Percentiles rank a stretch among this genome's conserved stretches.
These are phyloP conservation scores for Blastomyces parvus DNA, from an alignment of 2,329 filamentous ascomycete genomes.

Conservation along the genomic window DNA sequence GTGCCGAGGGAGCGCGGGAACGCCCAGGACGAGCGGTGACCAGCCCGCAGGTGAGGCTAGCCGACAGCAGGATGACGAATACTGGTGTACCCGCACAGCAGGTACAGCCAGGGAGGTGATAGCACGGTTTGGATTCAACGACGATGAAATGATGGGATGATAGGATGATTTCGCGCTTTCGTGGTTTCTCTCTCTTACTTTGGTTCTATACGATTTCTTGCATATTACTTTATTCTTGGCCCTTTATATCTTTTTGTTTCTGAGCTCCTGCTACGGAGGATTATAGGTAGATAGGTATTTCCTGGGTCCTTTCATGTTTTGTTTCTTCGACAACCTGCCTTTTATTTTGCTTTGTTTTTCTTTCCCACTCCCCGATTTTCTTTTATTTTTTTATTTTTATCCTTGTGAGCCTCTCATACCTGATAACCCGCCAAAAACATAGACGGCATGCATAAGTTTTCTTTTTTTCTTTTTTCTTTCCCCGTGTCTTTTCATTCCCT, in stretches of 20 bases:
- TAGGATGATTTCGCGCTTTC: neutral
- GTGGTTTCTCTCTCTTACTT: slow-evolving; percentile 1
- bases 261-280: neutral
- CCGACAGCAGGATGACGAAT: slow-evolving; percentile 14
- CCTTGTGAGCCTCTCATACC: neutral
- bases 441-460: neutral
- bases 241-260: neutral
- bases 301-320: neutral
- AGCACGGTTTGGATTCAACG: slow-evolving; percentile 16
- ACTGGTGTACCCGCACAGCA: slow-evolving; percentile 22
- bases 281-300: neutral
- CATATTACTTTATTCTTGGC: neutral
- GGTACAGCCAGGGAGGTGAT: slow-evolving; percentile 20
- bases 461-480: neutral
- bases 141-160: slow-evolving; percentile 2
- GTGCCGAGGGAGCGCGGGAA: neutral
- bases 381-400: neutral
- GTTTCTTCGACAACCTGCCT: no score
- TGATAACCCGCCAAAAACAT: slow-evolving; percentile 1
- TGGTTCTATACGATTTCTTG: neutral
- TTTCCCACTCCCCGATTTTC: neutral
- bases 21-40: neutral
- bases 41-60: slow-evolving; percentile 6
- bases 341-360: neutral
- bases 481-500: neutral